Evolutionary conservation across 768 basidiomycete species (phyloP), one percentile per base, ranked within the genome.

Genomic region (Botryobasidium botryosum): DNA sequence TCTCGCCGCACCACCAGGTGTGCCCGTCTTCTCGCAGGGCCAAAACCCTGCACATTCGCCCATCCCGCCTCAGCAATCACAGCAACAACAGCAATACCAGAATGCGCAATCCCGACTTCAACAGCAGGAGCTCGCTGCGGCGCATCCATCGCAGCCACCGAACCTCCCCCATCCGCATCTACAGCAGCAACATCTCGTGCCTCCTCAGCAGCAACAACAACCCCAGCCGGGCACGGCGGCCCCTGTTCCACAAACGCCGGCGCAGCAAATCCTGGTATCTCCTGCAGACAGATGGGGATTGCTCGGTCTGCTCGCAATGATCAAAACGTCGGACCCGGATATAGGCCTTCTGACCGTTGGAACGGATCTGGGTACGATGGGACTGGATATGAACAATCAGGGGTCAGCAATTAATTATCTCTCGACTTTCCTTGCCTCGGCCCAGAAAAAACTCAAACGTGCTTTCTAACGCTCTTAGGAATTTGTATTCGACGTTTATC

Each of bases 241-340:
- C 35, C 61, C 56, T 31, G 53, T 62, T 48, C 79, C 85, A 48
- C 81, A 85, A 59, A 86, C 85, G 35, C 88, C 91, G 2, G 86
- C 87, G 36, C 85, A 94, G 59, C 91, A 97, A 62, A 75, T 97
- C 13, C 71, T 94, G 33, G 75, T 84, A 52, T 83, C 79, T 50
- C 86, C 91, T 2, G 91, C 91, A 32, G 91, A 97, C 62, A 72
- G 87, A 57, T 97, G 90, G 88, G 91, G 91, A 3, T 67, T 97
- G 13, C 58, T 90, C 38, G 86, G 83, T 13, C 64, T 97, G 44
- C 65, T 97, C 46, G 76, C 81, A 37, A 72, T 84, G 68, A 83
- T 92, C 61, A 84, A 85, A 66, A 82, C 73, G 51, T 77, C 81
- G 37, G 85, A 90, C 57, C 67, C 77, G 42, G 88, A 92, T 62